Evolutionary conservation across 192 early-diverging fungal genomes (phyloP).

Genomic region (Rhizoclosmatium sp.): DNA sequence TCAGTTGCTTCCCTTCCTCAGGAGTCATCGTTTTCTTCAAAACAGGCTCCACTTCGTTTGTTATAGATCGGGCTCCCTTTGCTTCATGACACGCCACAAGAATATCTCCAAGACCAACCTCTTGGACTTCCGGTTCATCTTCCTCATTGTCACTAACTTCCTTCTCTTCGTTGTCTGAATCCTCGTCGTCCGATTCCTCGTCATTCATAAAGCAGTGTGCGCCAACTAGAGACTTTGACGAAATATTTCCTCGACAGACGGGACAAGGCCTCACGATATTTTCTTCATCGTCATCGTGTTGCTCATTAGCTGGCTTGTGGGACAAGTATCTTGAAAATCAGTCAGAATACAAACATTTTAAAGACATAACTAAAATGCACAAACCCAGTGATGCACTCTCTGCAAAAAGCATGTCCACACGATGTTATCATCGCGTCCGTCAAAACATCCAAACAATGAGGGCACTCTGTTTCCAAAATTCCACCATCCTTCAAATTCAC

Average conservation of each 20-base stretch:
- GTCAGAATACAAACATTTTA: no score
- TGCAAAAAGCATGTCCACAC: constrained; percentile 56
- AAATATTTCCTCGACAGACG: neutral
- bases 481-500: constrained; percentile 26
- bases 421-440: neutral
- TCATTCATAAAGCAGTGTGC: neutral
- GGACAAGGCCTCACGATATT: neutral
- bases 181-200: neutral
- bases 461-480: constrained; percentile 24
- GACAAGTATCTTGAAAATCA: neutral
- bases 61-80: neutral
- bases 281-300: neutral
- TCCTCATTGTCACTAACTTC: neutral
- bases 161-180: neutral
- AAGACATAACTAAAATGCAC: neutral
- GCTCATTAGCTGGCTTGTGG: neutral
- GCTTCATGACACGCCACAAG: neutral
- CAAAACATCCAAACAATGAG: constrained; percentile 38
- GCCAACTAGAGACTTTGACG: neutral
- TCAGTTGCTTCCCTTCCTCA: neutral
- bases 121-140: neutral
- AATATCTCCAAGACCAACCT: neutral
- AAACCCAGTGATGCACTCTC: constrained; percentile 44
- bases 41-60: neutral
- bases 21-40: neutral